Evolutionary conservation across 2,329 filamentous ascomycete species (phyloP).

Genomic region (Diaporthe ilicicola): DNA sequence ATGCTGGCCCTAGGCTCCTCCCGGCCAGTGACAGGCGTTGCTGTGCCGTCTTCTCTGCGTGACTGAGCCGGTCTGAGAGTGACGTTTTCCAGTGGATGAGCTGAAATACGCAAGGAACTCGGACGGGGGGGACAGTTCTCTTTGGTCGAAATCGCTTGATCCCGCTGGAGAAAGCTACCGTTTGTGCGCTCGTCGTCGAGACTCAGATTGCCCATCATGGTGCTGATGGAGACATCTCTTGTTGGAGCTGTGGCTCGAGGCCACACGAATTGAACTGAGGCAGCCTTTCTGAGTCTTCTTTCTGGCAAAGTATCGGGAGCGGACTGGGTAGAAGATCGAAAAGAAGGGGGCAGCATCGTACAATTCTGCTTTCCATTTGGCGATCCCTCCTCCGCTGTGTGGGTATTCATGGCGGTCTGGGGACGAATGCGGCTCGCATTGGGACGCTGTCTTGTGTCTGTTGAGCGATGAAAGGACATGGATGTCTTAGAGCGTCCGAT

Average conservation of each 20-base stretch:
- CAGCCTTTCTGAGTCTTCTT: slow-evolving; percentile 39
- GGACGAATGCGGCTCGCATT: slow-evolving; percentile 49
- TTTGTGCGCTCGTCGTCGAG: slow-evolving; percentile 45
- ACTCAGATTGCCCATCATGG: slow-evolving; percentile 48
- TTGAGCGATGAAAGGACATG: slow-evolving; percentile 55
- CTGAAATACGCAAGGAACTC: slow-evolving; percentile 34
- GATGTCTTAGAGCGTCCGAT: slow-evolving; percentile 61
- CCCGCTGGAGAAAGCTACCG: slow-evolving; percentile 39
- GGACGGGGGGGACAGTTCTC: slow-evolving; percentile 36
- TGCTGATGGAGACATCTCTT: slow-evolving; percentile 46
- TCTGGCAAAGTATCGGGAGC: slow-evolving; percentile 29
- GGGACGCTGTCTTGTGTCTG: slow-evolving; percentile 53
- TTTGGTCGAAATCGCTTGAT: slow-evolving; percentile 57
- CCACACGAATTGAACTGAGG: slow-evolving; percentile 39
- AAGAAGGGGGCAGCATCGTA: slow-evolving; percentile 44
- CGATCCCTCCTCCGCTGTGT: slow-evolving; percentile 39
- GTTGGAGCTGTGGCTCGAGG: slow-evolving; percentile 23
- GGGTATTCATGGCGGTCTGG: slow-evolving; percentile 48
- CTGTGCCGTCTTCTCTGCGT: slow-evolving; percentile 37
- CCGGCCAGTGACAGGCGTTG: slow-evolving; percentile 1
- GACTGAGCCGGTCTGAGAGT: slow-evolving; percentile 41
- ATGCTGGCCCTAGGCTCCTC: slow-evolving; percentile 31
- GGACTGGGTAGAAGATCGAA: slow-evolving; percentile 31
- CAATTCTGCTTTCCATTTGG: slow-evolving; percentile 46
- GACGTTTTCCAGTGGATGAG: slow-evolving; percentile 39